Evolutionary conservation across 1,139 yeast genomes (phyloP).

Genomic region (Nakaseomyces sp.): DNA sequence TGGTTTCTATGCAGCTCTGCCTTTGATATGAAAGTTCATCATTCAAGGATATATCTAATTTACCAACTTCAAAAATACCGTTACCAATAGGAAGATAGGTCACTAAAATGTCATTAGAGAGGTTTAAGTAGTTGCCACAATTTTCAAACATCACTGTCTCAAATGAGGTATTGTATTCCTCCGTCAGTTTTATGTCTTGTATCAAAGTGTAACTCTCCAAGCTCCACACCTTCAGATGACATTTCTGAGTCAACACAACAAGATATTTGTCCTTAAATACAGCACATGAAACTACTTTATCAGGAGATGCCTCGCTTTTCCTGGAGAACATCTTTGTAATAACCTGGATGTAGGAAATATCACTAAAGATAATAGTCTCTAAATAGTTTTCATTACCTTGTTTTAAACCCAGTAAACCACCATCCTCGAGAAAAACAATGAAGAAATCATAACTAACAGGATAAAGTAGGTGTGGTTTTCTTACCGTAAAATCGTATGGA

Average conservation of each 20-base stretch:
- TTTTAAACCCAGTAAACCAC: slow-evolving; percentile 54
- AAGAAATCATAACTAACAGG: slow-evolving; percentile 38
- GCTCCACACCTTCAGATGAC: slow-evolving; percentile 48
- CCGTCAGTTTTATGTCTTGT: slow-evolving; percentile 32
- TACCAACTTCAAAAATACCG: slow-evolving; percentile 38
- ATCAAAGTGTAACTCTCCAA: slow-evolving; percentile 34
- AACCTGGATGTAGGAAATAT: slow-evolving; percentile 43
- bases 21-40: slow-evolving; percentile 13
- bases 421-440: slow-evolving; percentile 59
- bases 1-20: slow-evolving; percentile 16
- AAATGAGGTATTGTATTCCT: slow-evolving; percentile 13
- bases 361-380: slow-evolving; percentile 47
- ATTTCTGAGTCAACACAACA: slow-evolving; percentile 25
- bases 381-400: slow-evolving; percentile 34
- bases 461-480: slow-evolving; percentile 50
- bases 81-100: slow-evolving; percentile 38
- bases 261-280: slow-evolving; percentile 19
- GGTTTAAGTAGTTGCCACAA: slow-evolving; percentile 20
- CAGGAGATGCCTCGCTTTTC: slow-evolving; percentile 12
- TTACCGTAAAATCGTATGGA: slow-evolving; percentile 67
- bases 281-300: slow-evolving; percentile 22
- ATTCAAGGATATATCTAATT: slow-evolving; percentile 25
- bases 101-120: slow-evolving; percentile 23
- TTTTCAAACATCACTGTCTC: slow-evolving; percentile 18
- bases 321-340: slow-evolving; percentile 29